Evolutionary conservation across 139 green algal genomes (phyloP).

Genomic region (Tetraselmis striata): DNA sequence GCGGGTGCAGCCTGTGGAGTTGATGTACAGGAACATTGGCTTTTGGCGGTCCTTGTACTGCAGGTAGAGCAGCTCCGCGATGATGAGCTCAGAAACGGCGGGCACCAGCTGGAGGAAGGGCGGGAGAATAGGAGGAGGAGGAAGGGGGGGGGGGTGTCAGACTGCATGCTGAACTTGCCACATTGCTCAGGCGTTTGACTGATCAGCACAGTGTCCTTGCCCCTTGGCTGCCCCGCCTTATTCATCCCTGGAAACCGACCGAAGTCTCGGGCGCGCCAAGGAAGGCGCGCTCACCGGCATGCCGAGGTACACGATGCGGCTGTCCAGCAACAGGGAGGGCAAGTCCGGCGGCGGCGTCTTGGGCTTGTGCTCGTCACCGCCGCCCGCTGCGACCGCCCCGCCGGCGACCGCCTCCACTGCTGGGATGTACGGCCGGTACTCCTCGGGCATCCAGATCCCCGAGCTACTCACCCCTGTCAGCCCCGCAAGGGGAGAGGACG

Average conservation of each 20-base stretch:
- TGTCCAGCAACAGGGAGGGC: constrained; percentile 79
- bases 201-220: no score
- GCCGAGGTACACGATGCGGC: constrained; percentile 79
- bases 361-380: neutral
- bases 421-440: neutral
- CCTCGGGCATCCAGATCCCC: neutral
- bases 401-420: neutral
- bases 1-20: constrained; percentile 74
- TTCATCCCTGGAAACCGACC: no score
- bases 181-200: no score
- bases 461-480: no score
- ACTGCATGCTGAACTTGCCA: neutral
- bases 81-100: constrained; percentile 80
- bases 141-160: no score
- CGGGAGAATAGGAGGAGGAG: no score
- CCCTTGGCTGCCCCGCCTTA: no score
- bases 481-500: no score
- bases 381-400: neutral
- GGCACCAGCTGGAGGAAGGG: constrained; percentile 62
- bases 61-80: constrained; percentile 81
- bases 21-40: constrained; percentile 85
- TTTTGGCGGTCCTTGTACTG: constrained; percentile 69
- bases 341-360: constrained; percentile 65
- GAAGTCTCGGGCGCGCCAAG: no score
- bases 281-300: constrained; percentile 57